phyloP scores from a whole-genome alignment of 2,329 filamentous ascomycete species.

The Penicillium sp. region DNA sequence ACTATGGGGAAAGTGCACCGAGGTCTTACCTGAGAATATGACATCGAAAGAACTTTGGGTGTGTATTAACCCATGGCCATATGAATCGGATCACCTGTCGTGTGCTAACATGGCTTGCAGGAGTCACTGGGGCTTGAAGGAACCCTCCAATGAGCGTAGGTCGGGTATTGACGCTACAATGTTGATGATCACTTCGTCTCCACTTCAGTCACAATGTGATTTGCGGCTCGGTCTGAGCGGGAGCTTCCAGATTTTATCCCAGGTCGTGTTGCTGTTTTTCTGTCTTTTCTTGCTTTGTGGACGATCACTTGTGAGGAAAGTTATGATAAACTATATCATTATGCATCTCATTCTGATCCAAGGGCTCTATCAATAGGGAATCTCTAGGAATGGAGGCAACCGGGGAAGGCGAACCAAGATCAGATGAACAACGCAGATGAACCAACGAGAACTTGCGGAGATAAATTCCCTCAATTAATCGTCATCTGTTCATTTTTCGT shows the following conservation, averaged over 20 bases:
- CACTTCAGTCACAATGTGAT: conserved; percentile 20
- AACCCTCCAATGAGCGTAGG: conserved; percentile 22
- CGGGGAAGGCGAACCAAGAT: conserved; percentile 16
- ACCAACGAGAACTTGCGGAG: conserved; percentile 7
- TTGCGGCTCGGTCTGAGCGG: conserved; percentile 15
- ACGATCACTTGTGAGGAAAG: background rate
- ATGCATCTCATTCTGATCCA: background rate
- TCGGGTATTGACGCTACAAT: conserved; percentile 11
- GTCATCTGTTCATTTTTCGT: conserved; percentile 1
- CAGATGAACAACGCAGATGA: conserved; percentile 17
- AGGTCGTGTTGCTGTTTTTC: background rate
- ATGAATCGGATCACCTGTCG: background rate
- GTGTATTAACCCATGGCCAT: background rate
- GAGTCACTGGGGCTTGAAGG: conserved; percentile 42
- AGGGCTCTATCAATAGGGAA: background rate
- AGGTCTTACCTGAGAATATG: conserved; percentile 49
- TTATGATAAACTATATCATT: background rate
- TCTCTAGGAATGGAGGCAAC: conserved; percentile 21
- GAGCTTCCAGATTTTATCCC: background rate
- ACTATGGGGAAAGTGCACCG: conserved; percentile 53
- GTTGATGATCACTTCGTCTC: conserved; percentile 18
- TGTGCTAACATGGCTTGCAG: conserved; percentile 18
- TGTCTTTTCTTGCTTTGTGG: background rate
- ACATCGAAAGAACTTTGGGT: conserved; percentile 53
- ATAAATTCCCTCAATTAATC: background rate